Evolutionary conservation across 805 yeast species (phyloP), one percentile per base, ranked within the genome.

Genomic region (Candida nitratophila): DNA sequence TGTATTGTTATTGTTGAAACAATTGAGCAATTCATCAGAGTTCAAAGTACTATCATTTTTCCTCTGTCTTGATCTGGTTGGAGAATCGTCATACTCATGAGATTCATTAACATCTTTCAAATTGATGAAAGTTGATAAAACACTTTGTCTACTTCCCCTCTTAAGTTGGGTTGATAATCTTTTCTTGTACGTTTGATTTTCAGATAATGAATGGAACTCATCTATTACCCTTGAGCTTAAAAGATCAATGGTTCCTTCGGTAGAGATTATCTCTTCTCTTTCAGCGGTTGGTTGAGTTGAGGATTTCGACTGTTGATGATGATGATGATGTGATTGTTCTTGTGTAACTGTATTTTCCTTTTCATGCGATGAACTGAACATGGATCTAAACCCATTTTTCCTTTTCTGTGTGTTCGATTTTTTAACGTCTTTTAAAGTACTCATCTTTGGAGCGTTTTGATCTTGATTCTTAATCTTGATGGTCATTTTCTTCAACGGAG

Each of bases 171-270:
- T 50, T 1, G 64, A 58, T n/a, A 54, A 47, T 20, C 57, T 46
- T 29, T 50, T 50, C 35, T 50, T 55, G 43, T 52, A 49, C 10
- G 40, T 30, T 27, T 45, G 37, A 31, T 46, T 46, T 15, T 31
- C 39, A 2, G 39, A 21, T 16, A 57, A 31, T 48, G 62, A 72
- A 53, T 81, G 84, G 39, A 82, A 73, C 56, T 85, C 90, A 50
- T 79, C 83, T 24, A 83, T 72, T 2, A 85, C 79, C 55, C 88
- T 68, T 2, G 87, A 87, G 59, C 87, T 79, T 45, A 85, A 60
- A 9, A 81, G 65, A 60, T 84, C 91, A 46, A 79, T 70, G 50
- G 79, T 73, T 12, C 53, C 55, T 9, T 47, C 42, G 3, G 44
- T 30, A 21, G 12, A n/a, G 7, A 39, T 29, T 7, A 20, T 19